These are phyloP conservation scores for Paxillus rubicundulus DNA, from an alignment of 768 basidiomycete species.

Conservation along the genomic window DNA sequence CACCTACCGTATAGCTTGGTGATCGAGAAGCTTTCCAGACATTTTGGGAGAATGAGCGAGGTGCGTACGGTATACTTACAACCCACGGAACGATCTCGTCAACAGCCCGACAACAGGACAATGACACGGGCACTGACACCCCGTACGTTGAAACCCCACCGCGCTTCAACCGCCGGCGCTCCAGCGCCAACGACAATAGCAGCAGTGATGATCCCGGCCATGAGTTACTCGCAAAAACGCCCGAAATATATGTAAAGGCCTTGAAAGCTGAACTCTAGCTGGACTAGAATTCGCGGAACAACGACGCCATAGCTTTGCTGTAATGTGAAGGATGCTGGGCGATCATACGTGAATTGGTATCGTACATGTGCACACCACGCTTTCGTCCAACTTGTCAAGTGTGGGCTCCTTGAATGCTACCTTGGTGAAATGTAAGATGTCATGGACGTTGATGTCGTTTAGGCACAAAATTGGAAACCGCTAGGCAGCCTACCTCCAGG, in stretches of 20 bases:
- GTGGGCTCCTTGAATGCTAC: conserved; percentile 75
- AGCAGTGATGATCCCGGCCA: conserved; percentile 29
- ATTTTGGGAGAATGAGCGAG: conserved; percentile 67
- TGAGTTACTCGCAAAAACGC: conserved; percentile 1
- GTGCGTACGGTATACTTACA: conserved; percentile 36
- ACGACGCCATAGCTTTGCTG: no score
- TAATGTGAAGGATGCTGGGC: not conserved
- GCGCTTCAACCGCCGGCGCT: conserved; percentile 7
- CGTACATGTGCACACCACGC: not conserved
- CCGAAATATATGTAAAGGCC: conserved; percentile 1
- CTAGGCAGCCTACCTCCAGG: conserved; percentile 54
- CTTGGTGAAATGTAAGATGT: conserved; percentile 77
- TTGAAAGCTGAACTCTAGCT: not conserved
- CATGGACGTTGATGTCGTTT: conserved; percentile 72
- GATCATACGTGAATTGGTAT: not conserved
- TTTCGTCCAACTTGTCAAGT: conserved; percentile 42
- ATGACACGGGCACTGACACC: conserved; percentile 57
- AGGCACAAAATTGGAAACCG: not conserved
- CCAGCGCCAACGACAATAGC: conserved; percentile 24
- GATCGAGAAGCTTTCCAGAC: conserved; percentile 86
- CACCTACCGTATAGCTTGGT: conserved; percentile 84
- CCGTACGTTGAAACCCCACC: conserved; percentile 48
- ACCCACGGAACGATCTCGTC: not conserved
- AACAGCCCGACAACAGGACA: conserved; percentile 41
- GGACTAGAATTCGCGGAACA: not conserved